Base-by-base conservation (phyloP, 768 basidiomycete genomes). In the Harrya chromipes region DNA sequence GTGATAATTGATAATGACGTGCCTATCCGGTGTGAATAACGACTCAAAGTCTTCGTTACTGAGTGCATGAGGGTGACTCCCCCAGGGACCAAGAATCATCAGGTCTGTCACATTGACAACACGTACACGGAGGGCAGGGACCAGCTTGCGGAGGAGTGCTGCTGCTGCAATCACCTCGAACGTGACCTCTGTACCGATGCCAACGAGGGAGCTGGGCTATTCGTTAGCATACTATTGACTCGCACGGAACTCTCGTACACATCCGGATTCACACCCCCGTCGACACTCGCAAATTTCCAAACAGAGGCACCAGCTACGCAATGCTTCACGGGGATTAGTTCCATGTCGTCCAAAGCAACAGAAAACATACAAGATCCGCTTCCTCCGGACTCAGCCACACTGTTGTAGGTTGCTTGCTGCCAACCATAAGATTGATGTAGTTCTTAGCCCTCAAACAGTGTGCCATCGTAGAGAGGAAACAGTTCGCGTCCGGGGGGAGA, bases 51-150 rank as follows among this genome's bases (percentile, higher is more conserved):
- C 80, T 1, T 73, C 77, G 23, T 77, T 70, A 55, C 66, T 73
- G 50, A 94, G 72, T 1, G 87, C 75, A 58, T 92, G 90, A 8
- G 91, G 90, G 62, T 94, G 90, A 11, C 75, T 69, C 46, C 85
- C 87, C n/a, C 62, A 65, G 5, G 77, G 73, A 24, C 80, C 79
- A 37, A 97, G 78, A 50, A 94, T 84, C 82, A 97, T 86, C 39
- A 94, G 74, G 60, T 95, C 92, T 2, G 90, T 89, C 51, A 95
- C 85, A 56, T 95, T 94, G 49, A 94, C 83, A 49, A 94, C 87
- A 17, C 90, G 83, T 7, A 91, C 84, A 33, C 93, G 84, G 23
- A 97, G 77, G 9, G 77, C 76, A 2, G 88, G 83, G n/a, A 74
- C 74, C 20, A 79, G 69, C 60, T 82, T 80, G 58, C 85, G 84